These are phyloP conservation scores for Lentinula novae-zelandiae DNA, from an alignment of 1,284 basidiomycete species.

Conservation along the genomic window DNA sequence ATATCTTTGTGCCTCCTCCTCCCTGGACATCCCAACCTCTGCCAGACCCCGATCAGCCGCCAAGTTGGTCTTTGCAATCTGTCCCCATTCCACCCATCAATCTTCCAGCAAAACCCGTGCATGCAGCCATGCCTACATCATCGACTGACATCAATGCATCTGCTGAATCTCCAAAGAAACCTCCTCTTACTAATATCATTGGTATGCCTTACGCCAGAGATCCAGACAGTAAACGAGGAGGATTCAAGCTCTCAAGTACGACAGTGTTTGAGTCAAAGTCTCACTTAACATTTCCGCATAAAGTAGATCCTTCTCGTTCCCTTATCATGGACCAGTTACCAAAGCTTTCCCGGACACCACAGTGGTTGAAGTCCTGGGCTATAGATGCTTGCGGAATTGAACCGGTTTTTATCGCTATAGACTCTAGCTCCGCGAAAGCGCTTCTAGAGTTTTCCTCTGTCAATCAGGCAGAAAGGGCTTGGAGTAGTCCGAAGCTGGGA, in stretches of 20 bases:
- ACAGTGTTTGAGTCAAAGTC: slow-evolving; percentile 20
- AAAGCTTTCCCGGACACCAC: slow-evolving; percentile 41
- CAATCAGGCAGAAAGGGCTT: slow-evolving; percentile 44
- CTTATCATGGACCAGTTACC: slow-evolving; percentile 59
- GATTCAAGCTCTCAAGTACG: slow-evolving; percentile 28
- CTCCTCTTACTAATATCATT: slow-evolving; percentile 22
- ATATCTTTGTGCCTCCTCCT: not conserved
- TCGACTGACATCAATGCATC: slow-evolving; percentile 3
- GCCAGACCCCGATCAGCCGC: not conserved
- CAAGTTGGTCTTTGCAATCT: slow-evolving; percentile 4
- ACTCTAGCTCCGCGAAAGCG: slow-evolving; percentile 40
- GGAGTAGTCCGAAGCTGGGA: slow-evolving; percentile 44
- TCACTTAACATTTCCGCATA: slow-evolving; percentile 21
- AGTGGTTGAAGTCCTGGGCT: slow-evolving; percentile 44
- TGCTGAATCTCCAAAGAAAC: slow-evolving; percentile 13
- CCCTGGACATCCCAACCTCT: not conserved
- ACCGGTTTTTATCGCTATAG: slow-evolving; percentile 36
- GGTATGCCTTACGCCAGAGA: slow-evolving; percentile 42
- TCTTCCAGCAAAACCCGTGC: slow-evolving; percentile 14
- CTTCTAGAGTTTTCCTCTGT: slow-evolving; percentile 49
- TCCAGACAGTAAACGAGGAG: slow-evolving; percentile 38
- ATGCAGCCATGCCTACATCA: slow-evolving; percentile 1
- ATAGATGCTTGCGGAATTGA: slow-evolving; percentile 32
- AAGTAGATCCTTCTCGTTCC: slow-evolving; percentile 45
- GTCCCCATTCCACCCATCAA: slow-evolving; percentile 3